A percentile compares a stretch with the other conserved stretches of the same genome.
phyloP scores from a whole-genome alignment of 2,329 filamentous ascomycete species.

The Arthroderma sp. region DNA sequence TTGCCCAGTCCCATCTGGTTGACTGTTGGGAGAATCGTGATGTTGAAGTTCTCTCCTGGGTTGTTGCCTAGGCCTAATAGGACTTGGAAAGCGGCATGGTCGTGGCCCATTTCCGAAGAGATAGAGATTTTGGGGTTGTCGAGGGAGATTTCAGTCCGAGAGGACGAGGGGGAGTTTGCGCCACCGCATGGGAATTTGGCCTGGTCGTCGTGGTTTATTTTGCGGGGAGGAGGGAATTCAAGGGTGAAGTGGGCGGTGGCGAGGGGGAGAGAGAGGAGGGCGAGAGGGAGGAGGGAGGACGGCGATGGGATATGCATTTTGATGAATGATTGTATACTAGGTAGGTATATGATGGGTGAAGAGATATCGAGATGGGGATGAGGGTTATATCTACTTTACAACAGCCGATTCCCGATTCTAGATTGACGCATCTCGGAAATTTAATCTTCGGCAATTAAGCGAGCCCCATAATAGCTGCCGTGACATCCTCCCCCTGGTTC shows the following conservation, averaged over 20 bases:
- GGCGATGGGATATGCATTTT: constrained; percentile 16
- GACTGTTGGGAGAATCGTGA: constrained; percentile 49
- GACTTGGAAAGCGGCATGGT: constrained; percentile 39
- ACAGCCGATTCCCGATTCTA: background rate
- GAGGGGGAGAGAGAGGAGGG: constrained; percentile 29
- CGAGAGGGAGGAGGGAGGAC: constrained; percentile 29
- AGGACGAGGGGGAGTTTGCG: constrained; percentile 27
- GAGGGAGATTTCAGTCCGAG: constrained; percentile 38
- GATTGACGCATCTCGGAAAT: no score
- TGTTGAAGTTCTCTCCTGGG: constrained; percentile 51
- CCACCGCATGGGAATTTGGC: constrained; percentile 39
- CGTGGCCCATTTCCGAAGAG: constrained; percentile 40
- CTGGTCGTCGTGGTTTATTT: constrained; percentile 36
- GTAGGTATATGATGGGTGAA: background rate
- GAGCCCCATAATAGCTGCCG: no score
- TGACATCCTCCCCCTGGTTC: no score
- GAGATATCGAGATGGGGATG: background rate
- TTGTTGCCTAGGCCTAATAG: constrained; percentile 41
- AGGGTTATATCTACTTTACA: background rate
- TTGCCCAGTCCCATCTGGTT: constrained; percentile 48
- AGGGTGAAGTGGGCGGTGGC: constrained; percentile 44
- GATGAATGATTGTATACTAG: background rate
- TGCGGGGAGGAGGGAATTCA: constrained; percentile 39
- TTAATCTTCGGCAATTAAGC: no score
- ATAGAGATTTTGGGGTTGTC: constrained; percentile 37